Evolutionary conservation across 495 filamentous ascomycete genomes (phyloP).

Genomic region (Trichocladium uniseriatum): DNA sequence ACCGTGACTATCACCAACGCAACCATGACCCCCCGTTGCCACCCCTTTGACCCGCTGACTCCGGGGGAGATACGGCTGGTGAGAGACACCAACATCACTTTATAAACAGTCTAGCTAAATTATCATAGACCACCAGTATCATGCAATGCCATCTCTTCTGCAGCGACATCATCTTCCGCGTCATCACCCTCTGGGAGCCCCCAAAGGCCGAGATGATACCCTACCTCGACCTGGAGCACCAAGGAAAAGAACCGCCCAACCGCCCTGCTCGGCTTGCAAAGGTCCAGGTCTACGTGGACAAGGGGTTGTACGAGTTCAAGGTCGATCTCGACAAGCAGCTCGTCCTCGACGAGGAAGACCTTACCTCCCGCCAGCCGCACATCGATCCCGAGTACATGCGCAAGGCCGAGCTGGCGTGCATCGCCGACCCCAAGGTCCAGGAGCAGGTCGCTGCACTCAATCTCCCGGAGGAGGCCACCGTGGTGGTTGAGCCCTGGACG

Average conservation of each 20-base stretch:
- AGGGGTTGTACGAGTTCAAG: conserved; percentile 41
- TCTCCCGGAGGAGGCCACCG: conserved; percentile 48
- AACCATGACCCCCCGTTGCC: not conserved
- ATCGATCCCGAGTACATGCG: conserved; percentile 50
- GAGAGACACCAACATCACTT: not conserved
- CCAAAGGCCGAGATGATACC: conserved; percentile 45
- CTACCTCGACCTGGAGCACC: conserved; percentile 25
- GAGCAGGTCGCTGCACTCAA: conserved; percentile 50
- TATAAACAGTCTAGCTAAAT: not conserved
- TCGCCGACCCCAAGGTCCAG: conserved; percentile 47
- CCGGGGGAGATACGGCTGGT: conserved; percentile 5
- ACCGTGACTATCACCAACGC: not conserved
- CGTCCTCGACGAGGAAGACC: conserved; percentile 4
- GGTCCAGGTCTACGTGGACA: conserved; percentile 46
- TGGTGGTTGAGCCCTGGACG: conserved; percentile 61
- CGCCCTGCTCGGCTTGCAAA: conserved; percentile 46
- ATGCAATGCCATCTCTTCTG: conserved; percentile 26
- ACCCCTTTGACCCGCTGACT: conserved; percentile 4
- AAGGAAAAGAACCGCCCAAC: not conserved
- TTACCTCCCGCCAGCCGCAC: conserved; percentile 34
- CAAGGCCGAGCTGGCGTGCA: conserved; percentile 42
- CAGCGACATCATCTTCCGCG: conserved; percentile 47
- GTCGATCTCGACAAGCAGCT: conserved; percentile 41
- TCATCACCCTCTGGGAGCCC: conserved; percentile 53
- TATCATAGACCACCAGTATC: conserved; percentile 38